Evolutionary conservation across 805 yeast genomes (phyloP).

Genomic region (Kodamaea laetipori): DNA sequence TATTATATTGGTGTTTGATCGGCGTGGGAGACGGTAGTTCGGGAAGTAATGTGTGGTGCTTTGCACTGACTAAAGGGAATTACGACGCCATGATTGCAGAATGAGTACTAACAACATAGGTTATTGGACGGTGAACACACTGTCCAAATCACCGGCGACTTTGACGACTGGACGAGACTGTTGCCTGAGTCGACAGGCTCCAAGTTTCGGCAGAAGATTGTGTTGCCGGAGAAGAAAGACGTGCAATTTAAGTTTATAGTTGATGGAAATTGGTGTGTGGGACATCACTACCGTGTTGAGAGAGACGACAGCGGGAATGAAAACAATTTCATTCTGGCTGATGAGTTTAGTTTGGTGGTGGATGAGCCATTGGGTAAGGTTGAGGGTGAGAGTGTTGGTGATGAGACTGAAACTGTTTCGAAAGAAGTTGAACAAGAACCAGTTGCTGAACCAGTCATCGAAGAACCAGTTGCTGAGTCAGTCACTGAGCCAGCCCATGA

Average conservation of each 20-base stretch:
- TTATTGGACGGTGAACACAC: constrained; percentile 16
- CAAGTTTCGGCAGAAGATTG: constrained; percentile 25
- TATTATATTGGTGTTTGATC: no score
- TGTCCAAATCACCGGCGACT: constrained; percentile 43
- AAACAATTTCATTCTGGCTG: constrained; percentile 33
- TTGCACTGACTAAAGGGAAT: no score
- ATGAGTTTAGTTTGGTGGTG: background rate
- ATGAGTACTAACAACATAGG: constrained; percentile 16
- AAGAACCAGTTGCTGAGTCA: no score
- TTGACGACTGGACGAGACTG: constrained; percentile 41
- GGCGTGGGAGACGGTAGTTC: no score
- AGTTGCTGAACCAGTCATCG: no score
- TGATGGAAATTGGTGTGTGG: constrained; percentile 34
- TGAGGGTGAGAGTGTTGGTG: background rate
- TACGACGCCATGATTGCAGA: background rate
- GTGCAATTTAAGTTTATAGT: constrained; percentile 42
- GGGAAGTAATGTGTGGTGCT: no score
- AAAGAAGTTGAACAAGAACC: background rate
- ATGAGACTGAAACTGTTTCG: no score
- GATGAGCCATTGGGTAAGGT: background rate
- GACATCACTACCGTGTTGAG: constrained; percentile 24
- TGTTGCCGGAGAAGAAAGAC: constrained; percentile 24
- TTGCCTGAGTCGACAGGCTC: constrained; percentile 20
- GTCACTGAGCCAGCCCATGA: no score
- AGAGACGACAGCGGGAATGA: constrained; percentile 38